A percentile compares a stretch with the other conserved stretches of the same genome.
These are phyloP conservation scores for Agapanthus africanus DNA, from an alignment of 106 monocot species.

Conservation along the genomic window DNA sequence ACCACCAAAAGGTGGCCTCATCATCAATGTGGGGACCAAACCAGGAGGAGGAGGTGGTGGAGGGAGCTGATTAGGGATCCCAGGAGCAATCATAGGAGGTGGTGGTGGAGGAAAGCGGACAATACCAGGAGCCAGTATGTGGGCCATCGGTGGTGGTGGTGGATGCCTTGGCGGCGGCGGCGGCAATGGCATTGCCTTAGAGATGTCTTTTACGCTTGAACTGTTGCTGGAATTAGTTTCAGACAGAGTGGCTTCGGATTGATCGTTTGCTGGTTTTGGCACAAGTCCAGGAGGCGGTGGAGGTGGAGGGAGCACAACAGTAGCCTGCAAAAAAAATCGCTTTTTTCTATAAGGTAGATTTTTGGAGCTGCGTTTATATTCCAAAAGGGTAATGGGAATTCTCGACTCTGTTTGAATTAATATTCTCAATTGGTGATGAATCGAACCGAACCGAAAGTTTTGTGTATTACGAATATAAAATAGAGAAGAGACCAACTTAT, in stretches of 20 bases:
- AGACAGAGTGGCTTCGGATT: conserved; percentile 14
- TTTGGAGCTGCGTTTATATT: neutral
- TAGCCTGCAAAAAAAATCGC: conserved; percentile 33
- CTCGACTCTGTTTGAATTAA: too few species aligned
- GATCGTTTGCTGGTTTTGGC: conserved; percentile 21
- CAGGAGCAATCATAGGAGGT: conserved; percentile 42
- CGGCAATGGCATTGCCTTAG: conserved; percentile 20
- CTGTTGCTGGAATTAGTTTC: conserved; percentile 14
- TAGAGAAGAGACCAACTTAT: neutral
- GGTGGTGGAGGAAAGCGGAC: conserved; percentile 62
- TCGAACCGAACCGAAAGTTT: neutral
- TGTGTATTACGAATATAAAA: neutral
- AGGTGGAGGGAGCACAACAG: conserved; percentile 44
- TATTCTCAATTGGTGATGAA: too few species aligned
- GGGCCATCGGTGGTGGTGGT: conserved; percentile 31
- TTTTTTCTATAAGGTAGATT: neutral
- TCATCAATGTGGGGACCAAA: conserved; percentile 27
- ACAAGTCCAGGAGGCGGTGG: conserved; percentile 76
- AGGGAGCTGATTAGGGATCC: conserved; percentile 39
- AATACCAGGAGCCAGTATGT: conserved; percentile 57
- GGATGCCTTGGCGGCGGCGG: conserved; percentile 33
- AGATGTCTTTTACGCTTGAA: conserved; percentile 18
- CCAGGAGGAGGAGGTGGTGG: conserved; percentile 51
- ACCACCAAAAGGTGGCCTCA: conserved; percentile 39
- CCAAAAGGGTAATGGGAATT: too few species aligned